These are phyloP conservation scores for Lepidium didymum DNA, from an alignment of 345 rosid species.

Conservation along the genomic window DNA sequence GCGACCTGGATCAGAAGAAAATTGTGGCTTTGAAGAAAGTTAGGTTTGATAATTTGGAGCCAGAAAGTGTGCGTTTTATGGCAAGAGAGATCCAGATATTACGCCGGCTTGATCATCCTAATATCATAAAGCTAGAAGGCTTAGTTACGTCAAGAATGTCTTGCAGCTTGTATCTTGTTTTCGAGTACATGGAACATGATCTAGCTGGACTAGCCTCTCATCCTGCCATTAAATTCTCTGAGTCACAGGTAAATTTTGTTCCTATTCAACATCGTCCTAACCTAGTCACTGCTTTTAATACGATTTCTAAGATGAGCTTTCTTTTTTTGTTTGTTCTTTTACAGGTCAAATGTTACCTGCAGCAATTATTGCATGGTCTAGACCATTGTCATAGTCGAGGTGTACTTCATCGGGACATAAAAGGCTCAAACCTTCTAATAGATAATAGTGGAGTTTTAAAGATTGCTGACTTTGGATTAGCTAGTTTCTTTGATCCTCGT, in stretches of 20 bases:
- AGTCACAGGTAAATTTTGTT: constrained; percentile 61
- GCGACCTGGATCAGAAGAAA: constrained; percentile 89
- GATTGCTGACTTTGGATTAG: constrained; percentile 97
- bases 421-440: constrained; percentile 91
- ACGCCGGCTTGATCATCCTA: constrained; percentile 90
- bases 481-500: constrained; percentile 74
- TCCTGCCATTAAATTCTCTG: constrained; percentile 83
- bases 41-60: constrained; percentile 91
- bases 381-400: constrained; percentile 97
- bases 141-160: constrained; percentile 99
- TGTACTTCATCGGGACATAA: constrained; percentile 91
- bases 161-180: constrained; percentile 95
- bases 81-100: constrained; percentile 93
- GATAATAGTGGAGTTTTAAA: constrained; percentile 86
- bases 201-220: constrained; percentile 91
- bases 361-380: constrained; percentile 76
- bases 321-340: not conserved
- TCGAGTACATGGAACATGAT: constrained; percentile 99
- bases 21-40: constrained; percentile 96
- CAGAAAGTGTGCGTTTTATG: constrained; percentile 96
- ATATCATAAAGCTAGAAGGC: constrained; percentile 93
- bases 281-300: not conserved
- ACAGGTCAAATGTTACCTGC: constrained; percentile 95
- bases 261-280: not conserved
- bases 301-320: not conserved